A percentile compares a stretch with the other conserved stretches of the same genome.
Conservation (phyloP, 495 filamentous ascomycete genomes). For the Letharia columbiana region DNA sequence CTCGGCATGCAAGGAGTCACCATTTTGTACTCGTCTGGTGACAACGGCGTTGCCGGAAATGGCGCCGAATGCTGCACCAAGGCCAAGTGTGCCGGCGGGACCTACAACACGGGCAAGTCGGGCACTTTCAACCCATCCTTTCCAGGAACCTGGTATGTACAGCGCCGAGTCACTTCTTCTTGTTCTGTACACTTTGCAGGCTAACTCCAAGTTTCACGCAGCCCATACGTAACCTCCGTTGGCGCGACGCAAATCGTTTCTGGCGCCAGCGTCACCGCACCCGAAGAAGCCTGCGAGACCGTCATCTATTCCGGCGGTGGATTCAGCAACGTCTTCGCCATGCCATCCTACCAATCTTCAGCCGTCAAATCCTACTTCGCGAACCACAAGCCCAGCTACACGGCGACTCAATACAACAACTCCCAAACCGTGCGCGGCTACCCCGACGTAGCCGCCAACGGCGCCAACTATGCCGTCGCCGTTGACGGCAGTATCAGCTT, state of each 20-base stretch:
- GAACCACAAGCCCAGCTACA: conserved; percentile 40
- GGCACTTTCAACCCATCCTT: conserved; percentile 41
- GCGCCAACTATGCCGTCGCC: conserved; percentile 45
- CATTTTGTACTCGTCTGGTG: conserved; percentile 52
- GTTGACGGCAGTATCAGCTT: conserved; percentile 33
- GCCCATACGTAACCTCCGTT: conserved; percentile 45
- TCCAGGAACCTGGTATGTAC: conserved; percentile 33
- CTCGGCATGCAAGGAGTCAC: conserved; percentile 55
- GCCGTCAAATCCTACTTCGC: conserved; percentile 45
- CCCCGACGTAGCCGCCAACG: conserved; percentile 57
- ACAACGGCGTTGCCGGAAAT: conserved; percentile 48
- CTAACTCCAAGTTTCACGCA: background rate
- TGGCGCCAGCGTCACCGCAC: conserved; percentile 31
- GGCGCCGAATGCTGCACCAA: conserved; percentile 29
- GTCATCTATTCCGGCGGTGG: conserved; percentile 53
- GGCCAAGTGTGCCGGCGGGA: conserved; percentile 22
- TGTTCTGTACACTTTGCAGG: background rate
- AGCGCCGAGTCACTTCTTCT: background rate
- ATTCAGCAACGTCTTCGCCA: conserved; percentile 58
- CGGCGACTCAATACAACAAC: conserved; percentile 45
- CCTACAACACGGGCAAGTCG: conserved; percentile 31
- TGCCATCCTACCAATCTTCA: conserved; percentile 48
- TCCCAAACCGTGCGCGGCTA: conserved; percentile 52
- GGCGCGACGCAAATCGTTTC: conserved; percentile 40
- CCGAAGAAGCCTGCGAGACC: conserved; percentile 37